Base-by-base conservation (phyloP, 345 rosid genomes). In the Reutealis trisperma region DNA sequence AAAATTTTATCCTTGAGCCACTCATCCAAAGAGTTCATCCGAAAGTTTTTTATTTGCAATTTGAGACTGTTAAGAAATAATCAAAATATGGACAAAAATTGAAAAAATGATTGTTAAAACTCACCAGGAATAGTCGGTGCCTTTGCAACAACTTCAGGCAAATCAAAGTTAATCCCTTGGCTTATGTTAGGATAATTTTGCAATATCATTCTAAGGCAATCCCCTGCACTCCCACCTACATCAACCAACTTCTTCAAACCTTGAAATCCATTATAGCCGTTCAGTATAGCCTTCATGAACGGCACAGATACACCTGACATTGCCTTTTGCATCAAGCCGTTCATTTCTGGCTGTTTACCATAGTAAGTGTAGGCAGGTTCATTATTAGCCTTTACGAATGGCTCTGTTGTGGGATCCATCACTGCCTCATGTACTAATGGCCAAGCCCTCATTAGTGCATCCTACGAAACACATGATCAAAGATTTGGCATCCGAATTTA, bases 181-280 rank as follows among this genome's bases (percentile, higher is more conserved):
- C 79, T 79, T 2, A 94, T 74, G 32, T 63, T 69, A 3, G 94
- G 84, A 79, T 85, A 81, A 24, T 89, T 89, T 5, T 80, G 19
- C 30, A 91, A 25, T 62, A 94, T 94, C 98, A 93, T 93, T 81
- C 85, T 84, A 47, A 94, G 91, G 84, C 97, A 94, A 83, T 93
- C 98, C 44, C 99, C 99, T 12, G 89, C 93, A 22, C 99, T 94
- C 25, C 99, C 99, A 60, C 98, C 99, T 52, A 94, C 99, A 65
- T 94, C 98, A 37, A 94, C 95, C 73, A 94, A 71, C 63, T 34
- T 85, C 49, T 80, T 74, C 32, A 89, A 87, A 0, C 87, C 92
- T 63, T 82, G 59, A 63, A 95, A 93, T 47, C 98, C 98, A 78
- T 86, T 86, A 63, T 93, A 95, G 74, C 88, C 85, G 22, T 86